These are phyloP conservation scores for Sisymbrium altissimum DNA, from an alignment of 345 rosid genomes.

Conservation along the genomic window DNA sequence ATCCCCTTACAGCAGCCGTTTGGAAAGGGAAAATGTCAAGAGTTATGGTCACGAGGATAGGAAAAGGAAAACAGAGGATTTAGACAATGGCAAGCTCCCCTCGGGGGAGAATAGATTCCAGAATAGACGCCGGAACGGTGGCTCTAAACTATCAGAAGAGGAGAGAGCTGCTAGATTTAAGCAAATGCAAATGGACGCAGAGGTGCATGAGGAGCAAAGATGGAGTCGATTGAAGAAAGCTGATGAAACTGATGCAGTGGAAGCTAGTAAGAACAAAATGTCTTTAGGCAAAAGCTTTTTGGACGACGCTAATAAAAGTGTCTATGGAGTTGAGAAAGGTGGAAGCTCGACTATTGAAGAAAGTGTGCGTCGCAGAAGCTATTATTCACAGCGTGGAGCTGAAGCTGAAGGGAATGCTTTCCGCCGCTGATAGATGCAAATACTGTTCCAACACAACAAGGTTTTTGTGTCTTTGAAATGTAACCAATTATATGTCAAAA, in stretches of 20 bases:
- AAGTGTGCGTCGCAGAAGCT: constrained; percentile 83
- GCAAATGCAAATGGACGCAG: constrained; percentile 86
- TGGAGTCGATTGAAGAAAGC: constrained; percentile 88
- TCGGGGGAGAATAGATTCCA: constrained; percentile 40
- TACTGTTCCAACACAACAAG: not conserved
- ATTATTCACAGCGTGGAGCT: constrained; percentile 70
- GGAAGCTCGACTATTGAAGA: constrained; percentile 90
- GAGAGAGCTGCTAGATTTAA: constrained; percentile 75
- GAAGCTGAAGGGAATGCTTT: constrained; percentile 83
- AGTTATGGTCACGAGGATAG: constrained; percentile 27
- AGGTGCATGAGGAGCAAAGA: constrained; percentile 89
- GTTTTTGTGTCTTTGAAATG: not conserved
- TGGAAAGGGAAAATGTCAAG: constrained; percentile 28
- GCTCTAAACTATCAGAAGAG: constrained; percentile 74
- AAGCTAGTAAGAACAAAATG: constrained; percentile 45
- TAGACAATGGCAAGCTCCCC: constrained; percentile 34
- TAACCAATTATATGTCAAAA: not conserved
- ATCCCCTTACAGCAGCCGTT: constrained; percentile 26
- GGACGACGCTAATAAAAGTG: constrained; percentile 78
- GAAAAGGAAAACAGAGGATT: constrained; percentile 37
- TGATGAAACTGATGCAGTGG: constrained; percentile 67
- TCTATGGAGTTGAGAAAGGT: constrained; percentile 85
- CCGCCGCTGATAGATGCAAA: constrained; percentile 42
- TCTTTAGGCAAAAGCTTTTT: constrained; percentile 65
- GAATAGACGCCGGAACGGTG: constrained; percentile 36